These are phyloP conservation scores for Zea mays DNA, from an alignment of 176 grass and related monocot genomes.

Conservation along the genomic window Zm-B73-REFERENCE-NAM-5.0 NC_050096.1:294720501-294721000, in stretches of 20 bases:
- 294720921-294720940: conserved; percentile 85
- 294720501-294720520: too few relatives aligned
- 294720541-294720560: not conserved
- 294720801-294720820: conserved; percentile 98
- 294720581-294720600: conserved; percentile 69
- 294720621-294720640: conserved; percentile 83
- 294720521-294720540: not conserved
- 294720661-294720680: conserved; percentile 94
- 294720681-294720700: conserved; percentile 92
- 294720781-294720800: conserved; percentile 96
- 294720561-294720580: conserved; percentile 8
- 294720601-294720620: conserved; percentile 91
- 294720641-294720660: conserved; percentile 76
- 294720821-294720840: conserved; percentile 92
- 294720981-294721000: conserved; percentile 66
- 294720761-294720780: conserved; percentile 96
- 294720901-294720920: conserved; percentile 95
- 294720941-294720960: conserved; percentile 91
- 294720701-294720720: conserved; percentile 94
- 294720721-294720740: conserved; percentile 86
- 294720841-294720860: conserved; percentile 99
- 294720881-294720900: conserved; percentile 98
- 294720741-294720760: conserved; percentile 82
- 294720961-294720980: conserved; percentile 98
- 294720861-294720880: conserved; percentile 78